A percentile compares a stretch with the other conserved stretches of the same genome.
These are phyloP conservation scores for Rhizopus arrhizus DNA, from an alignment of 371 early-diverging fungal species.

Conservation along the genomic window DNA sequence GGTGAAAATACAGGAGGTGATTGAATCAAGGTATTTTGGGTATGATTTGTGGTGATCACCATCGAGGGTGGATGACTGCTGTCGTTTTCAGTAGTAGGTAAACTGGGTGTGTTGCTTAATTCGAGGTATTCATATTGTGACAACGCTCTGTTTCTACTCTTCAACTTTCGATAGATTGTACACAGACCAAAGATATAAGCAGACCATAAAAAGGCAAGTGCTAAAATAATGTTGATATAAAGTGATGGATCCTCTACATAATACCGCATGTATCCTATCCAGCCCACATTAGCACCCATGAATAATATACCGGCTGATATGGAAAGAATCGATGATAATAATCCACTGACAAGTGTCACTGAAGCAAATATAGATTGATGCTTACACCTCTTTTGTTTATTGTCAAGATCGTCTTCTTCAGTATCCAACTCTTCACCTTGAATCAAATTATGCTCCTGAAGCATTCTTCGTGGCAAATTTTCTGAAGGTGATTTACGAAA, in stretches of 20 bases:
- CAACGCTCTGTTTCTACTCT: slow-evolving; percentile 16
- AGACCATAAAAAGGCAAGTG: slow-evolving; percentile 44
- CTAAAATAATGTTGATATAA: slow-evolving; percentile 39
- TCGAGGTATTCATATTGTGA: slow-evolving; percentile 58
- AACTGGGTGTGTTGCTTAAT: slow-evolving; percentile 13
- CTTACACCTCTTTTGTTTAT: slow-evolving; percentile 24
- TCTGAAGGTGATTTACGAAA: slow-evolving; percentile 48
- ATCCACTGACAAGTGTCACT: slow-evolving; percentile 36
- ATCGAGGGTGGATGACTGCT: slow-evolving; percentile 2
- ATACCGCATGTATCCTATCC: slow-evolving; percentile 38
- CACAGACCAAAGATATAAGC: slow-evolving; percentile 58
- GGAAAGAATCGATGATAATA: slow-evolving; percentile 32
- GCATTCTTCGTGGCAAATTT: slow-evolving; percentile 41
- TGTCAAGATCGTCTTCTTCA: slow-evolving; percentile 17
- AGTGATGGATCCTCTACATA: slow-evolving; percentile 40
- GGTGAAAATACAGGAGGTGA: slow-evolving; percentile 5
- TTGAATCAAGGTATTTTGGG: neutral
- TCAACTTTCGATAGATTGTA: slow-evolving; percentile 55
- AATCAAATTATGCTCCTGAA: slow-evolving; percentile 19
- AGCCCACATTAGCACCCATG: slow-evolving; percentile 43
- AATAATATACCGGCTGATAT: slow-evolving; percentile 42
- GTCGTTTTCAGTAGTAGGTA: slow-evolving; percentile 3
- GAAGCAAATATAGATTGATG: slow-evolving; percentile 43
- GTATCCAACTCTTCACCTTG: slow-evolving; percentile 19
- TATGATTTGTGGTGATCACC: slow-evolving; percentile 1